Evolutionary conservation across 495 filamentous ascomycete genomes (phyloP), one percentile per base, ranked within the genome.

Genomic region (Aeminium ludgeri): DNA sequence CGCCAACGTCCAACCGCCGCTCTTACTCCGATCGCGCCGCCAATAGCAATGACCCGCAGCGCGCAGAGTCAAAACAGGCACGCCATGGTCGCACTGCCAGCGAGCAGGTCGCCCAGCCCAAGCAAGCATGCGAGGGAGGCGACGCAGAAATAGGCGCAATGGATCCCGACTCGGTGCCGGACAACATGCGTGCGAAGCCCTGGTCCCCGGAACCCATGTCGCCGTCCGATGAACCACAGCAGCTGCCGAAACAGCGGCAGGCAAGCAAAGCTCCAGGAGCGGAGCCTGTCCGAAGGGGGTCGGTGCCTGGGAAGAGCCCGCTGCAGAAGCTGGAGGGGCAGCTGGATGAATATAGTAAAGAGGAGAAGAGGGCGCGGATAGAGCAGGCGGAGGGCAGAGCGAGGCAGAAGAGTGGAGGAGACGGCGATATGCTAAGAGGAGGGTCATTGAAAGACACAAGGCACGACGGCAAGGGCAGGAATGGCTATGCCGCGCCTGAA

Each of bases 271-370:
- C 17, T n/a, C n/a, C n/a, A n/a, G n/a, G n/a, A n/a, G n/a, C n/a
- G n/a, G n/a, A n/a, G n/a, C n/a, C n/a, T n/a, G n/a, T n/a, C n/a
- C n/a, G n/a, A n/a, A n/a, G n/a, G n/a, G n/a, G n/a, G n/a, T n/a
- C n/a, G n/a, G 80, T 84, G 39, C 68, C 73, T 17, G 78, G 86
- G 53, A 73, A 82, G 37, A 94, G 86, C 36, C 89, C 89, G 25
- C 63, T 97, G 17, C 89, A 96, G 57, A 86, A 76, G 58, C 73
- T 97, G 39, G 89, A 95, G 61, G 72, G 79, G 30, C 85, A 83
- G 38, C 65, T 95, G 42, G 76, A 73, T 56, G 82, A 81, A 56
- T 86, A 93, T 50, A 91, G 77, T 56, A 93, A 92, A 57, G 84
- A 91, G 52, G 86, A 92, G 53, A 92, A 84, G 55, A 69, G 81